A percentile compares a stretch with the other conserved stretches of the same genome.
Conservation (phyloP, 1,284 basidiomycete species). For the Wallemia hederae region DNA sequence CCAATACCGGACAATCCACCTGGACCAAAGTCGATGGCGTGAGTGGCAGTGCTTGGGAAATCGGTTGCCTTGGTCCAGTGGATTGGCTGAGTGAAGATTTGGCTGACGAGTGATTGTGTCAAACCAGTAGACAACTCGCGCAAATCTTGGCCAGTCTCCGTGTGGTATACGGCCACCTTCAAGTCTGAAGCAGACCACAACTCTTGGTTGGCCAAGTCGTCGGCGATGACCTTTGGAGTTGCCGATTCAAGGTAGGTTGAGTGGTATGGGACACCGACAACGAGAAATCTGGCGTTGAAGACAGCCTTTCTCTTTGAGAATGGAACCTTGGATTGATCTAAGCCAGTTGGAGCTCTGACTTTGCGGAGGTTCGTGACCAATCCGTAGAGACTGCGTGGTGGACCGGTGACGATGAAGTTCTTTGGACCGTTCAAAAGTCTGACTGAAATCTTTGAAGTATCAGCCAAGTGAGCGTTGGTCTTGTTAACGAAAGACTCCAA, state of each 20-base stretch:
- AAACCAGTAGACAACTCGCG: constrained; percentile 33
- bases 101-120: constrained; percentile 56
- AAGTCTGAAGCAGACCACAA: constrained; percentile 50
- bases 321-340: constrained; percentile 76
- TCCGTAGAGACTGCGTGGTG: constrained; percentile 70
- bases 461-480: constrained; percentile 60
- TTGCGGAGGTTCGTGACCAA: constrained; percentile 71
- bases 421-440: constrained; percentile 77
- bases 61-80: constrained; percentile 72
- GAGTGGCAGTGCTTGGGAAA: constrained; percentile 67
- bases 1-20: constrained; percentile 83
- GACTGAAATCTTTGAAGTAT: constrained; percentile 47
- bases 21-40: constrained; percentile 85
- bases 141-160: constrained; percentile 67
- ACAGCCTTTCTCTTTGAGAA: constrained; percentile 84
- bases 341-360: constrained; percentile 52
- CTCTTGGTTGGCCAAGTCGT: constrained; percentile 51
- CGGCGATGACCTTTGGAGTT: constrained; percentile 36
- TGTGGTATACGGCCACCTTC: constrained; percentile 63
- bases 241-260: constrained; percentile 52
- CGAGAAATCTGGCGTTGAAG: constrained; percentile 75
- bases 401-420: constrained; percentile 78
- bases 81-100: constrained; percentile 73
- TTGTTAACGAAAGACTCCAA: constrained; percentile 55
- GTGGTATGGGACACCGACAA: constrained; percentile 85